A percentile compares a stretch with the other conserved stretches of the same genome.
Evolutionary conservation across 495 filamentous ascomycete genomes (phyloP).

Genomic region (Copromyces sp.): DNA sequence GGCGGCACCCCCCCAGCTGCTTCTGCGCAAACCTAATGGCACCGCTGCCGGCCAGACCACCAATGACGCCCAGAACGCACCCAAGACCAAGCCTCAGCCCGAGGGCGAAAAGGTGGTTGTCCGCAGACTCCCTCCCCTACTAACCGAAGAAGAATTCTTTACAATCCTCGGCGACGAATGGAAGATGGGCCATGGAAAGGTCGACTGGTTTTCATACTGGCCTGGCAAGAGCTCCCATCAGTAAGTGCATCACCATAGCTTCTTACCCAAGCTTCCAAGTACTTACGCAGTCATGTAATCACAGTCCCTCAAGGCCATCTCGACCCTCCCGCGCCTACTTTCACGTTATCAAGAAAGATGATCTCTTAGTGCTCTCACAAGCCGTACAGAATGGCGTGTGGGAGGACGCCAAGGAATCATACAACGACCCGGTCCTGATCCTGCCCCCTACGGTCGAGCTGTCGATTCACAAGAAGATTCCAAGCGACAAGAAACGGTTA

Average conservation of each 20-base stretch:
- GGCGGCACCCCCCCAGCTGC: slow-evolving; percentile 27
- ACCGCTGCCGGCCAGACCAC: slow-evolving; percentile 13
- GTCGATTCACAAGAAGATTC: slow-evolving; percentile 70
- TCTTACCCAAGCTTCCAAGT: neutral
- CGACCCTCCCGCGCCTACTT: slow-evolving; percentile 69
- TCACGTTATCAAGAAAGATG: slow-evolving; percentile 52
- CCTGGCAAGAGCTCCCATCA: slow-evolving; percentile 82
- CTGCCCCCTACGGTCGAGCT: slow-evolving; percentile 72
- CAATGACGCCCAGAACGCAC: slow-evolving; percentile 41
- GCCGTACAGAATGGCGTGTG: slow-evolving; percentile 54
- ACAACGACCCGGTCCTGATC: slow-evolving; percentile 54
- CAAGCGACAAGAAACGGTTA: slow-evolving; percentile 54
- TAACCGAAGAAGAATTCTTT: slow-evolving; percentile 74
- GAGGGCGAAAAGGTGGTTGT: slow-evolving; percentile 77
- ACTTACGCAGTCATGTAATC: slow-evolving; percentile 8
- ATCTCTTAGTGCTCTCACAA: slow-evolving; percentile 53
- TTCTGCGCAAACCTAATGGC: slow-evolving; percentile 25
- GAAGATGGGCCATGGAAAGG: slow-evolving; percentile 64
- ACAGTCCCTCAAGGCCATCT: slow-evolving; percentile 67
- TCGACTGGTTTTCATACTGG: slow-evolving; percentile 72
- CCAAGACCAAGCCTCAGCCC: slow-evolving; percentile 44
- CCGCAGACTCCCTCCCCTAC: slow-evolving; percentile 72
- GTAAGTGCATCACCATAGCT: slow-evolving; percentile 36
- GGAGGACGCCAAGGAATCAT: slow-evolving; percentile 63
- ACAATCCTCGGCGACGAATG: slow-evolving; percentile 69